Evolutionary conservation across 352 stramenopile genomes (phyloP).

Genomic region (Phytophthora pseudosyringae): DNA sequence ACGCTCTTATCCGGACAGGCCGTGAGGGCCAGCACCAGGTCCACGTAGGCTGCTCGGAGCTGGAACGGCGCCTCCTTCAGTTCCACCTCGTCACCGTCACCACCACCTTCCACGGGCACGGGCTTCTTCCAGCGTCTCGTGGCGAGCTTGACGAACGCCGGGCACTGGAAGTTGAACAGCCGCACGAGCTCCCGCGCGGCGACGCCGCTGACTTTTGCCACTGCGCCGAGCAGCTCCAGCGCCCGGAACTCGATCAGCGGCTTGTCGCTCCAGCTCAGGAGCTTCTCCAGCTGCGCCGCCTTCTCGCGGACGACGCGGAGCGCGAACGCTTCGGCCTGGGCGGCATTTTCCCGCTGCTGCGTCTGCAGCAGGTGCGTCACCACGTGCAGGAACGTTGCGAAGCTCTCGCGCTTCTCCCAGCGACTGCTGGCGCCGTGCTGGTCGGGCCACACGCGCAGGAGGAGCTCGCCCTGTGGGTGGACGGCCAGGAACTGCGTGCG

Average conservation of each 20-base stretch:
- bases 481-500: constrained; percentile 55
- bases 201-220: constrained; percentile 49
- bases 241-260: constrained; percentile 76
- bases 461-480: constrained; percentile 58
- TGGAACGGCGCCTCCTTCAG: constrained; percentile 53
- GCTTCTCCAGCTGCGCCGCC: constrained; percentile 64
- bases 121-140: constrained; percentile 67
- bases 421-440: constrained; percentile 50
- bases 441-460: constrained; percentile 76
- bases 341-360: constrained; percentile 34
- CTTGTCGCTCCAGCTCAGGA: constrained; percentile 88
- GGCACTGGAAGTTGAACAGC: constrained; percentile 81
- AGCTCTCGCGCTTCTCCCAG: constrained; percentile 73
- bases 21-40: constrained; percentile 65
- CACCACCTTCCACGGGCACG: constrained; percentile 22
- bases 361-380: constrained; percentile 51
- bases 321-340: constrained; percentile 64
- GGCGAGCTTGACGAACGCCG: constrained; percentile 65
- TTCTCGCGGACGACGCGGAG: constrained; percentile 77
- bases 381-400: constrained; percentile 71
- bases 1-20: constrained; percentile 78
- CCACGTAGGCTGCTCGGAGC: constrained; percentile 70
- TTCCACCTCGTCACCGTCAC: constrained; percentile 7
- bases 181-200: constrained; percentile 75
- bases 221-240: constrained; percentile 59